Base-by-base conservation (phyloP, 164 flowering plant genomes). In the Chimonanthus praecox region DNA sequence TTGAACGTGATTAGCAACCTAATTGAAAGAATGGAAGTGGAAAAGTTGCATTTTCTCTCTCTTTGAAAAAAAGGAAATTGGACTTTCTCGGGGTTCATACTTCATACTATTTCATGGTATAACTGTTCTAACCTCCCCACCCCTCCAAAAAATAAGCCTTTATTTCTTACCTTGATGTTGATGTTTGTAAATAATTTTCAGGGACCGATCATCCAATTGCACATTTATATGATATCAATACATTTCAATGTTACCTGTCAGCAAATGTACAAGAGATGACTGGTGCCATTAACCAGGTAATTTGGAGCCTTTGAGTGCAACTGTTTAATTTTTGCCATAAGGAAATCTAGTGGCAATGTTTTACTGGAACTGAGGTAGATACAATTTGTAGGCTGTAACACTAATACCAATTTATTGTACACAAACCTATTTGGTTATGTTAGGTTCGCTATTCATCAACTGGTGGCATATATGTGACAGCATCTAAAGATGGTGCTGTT, bases 381-480 rank as follows among this genome's bases (percentile, higher is more conserved):
- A 13, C 18, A 6, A 46, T 60, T 44, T 64, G 47, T 5, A 64
- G 46, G 13, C 49, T 3, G 16, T 44, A 11, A 45, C 45, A 66
- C n/a, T 45, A 44, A 13, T 10, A 44, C 44, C 11, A 66, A 66
- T n/a, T 20, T 63, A 63, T 21, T 20, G 16, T 9, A 66, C 60
- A 8, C 4, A 10, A 33, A 33, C 33, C 33, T 45, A 66, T 47
- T 68, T 68, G 49, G 21, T 68, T 49, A 45, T 80, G 78, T 33
- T 76, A 93, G 98, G 89, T 93, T 33, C 84, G 94, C 73, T 93
- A 91, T 85, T 89, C 96, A 69, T 80, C 91, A 73, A 85, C 83
- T 5, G 96, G 98, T 74, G 88, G 90, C 73, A 85, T 88, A 89
- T 93, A 93, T 84, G 96, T 88, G 10, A 91, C 98, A 65, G 93